Evolutionary conservation across 345 rosid species (phyloP).

Genomic region (Eutrema heterophyllum): DNA sequence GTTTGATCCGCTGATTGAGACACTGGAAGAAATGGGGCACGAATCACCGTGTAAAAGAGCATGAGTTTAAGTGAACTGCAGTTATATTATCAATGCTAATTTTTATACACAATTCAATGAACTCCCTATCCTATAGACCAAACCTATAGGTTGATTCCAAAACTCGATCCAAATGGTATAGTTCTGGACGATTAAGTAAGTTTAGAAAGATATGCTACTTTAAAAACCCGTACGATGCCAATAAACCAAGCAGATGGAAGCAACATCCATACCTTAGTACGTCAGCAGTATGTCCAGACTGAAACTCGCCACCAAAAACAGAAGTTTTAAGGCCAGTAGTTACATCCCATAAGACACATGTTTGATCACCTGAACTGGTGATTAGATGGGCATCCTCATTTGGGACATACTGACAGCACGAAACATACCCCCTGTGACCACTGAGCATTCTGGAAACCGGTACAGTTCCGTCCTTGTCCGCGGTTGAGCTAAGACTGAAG

Average conservation of each 20-base stretch:
- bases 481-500: constrained; percentile 77
- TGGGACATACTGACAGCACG: constrained; percentile 91
- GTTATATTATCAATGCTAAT: not conserved
- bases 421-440: constrained; percentile 93
- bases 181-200: not conserved
- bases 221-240: not conserved
- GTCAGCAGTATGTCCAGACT: constrained; percentile 95
- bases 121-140: not conserved
- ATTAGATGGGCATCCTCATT: constrained; percentile 81
- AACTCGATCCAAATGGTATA: not conserved
- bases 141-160: not conserved
- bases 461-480: constrained; percentile 76
- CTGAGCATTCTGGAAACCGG: constrained; percentile 76
- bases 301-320: constrained; percentile 95
- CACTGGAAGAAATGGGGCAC: constrained; percentile 41
- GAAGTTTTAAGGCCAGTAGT: constrained; percentile 93
- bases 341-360: constrained; percentile 93
- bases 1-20: constrained; percentile 69
- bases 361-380: constrained; percentile 89
- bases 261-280: constrained; percentile 60
- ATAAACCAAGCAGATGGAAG: not conserved
- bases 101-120: not conserved
- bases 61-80: not conserved
- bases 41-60: not conserved
- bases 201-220: not conserved